Conservation (phyloP, 176 grass and related monocot genomes). For the Typha latifolia region DNA sequence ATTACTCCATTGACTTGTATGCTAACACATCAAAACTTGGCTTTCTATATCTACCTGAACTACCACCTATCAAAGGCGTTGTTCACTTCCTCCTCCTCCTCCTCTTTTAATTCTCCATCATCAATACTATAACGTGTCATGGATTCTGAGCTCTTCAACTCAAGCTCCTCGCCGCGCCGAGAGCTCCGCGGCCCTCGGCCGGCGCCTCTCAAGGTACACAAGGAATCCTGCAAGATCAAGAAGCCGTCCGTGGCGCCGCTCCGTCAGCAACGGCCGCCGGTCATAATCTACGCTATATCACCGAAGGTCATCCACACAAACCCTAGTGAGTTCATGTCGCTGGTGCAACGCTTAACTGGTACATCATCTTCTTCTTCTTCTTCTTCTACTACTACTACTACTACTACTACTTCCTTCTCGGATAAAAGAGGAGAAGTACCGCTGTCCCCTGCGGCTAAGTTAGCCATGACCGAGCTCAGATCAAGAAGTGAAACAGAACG, state of each 20-base stretch:
- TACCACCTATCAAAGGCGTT: neutral
- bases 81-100: neutral
- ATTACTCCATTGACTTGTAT: constrained; percentile 4
- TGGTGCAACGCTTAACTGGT: constrained; percentile 67
- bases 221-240: constrained; percentile 15
- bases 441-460: constrained; percentile 16
- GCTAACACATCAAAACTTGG: neutral
- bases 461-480: constrained; percentile 21
- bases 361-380: constrained; percentile 11
- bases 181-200: constrained; percentile 38
- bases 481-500: neutral
- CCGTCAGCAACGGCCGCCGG: constrained; percentile 20
- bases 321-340: constrained; percentile 54
- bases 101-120: neutral
- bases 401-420: neutral
- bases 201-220: constrained; percentile 30
- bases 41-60: neutral
- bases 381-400: neutral
- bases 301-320: constrained; percentile 58
- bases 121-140: neutral
- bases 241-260: constrained; percentile 13
- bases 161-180: constrained; percentile 5
- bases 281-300: constrained; percentile 56
- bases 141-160: neutral
- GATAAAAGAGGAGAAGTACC: neutral